Base-by-base conservation (phyloP, 306 rosid species). In the Dryas alaskensis region DNA sequence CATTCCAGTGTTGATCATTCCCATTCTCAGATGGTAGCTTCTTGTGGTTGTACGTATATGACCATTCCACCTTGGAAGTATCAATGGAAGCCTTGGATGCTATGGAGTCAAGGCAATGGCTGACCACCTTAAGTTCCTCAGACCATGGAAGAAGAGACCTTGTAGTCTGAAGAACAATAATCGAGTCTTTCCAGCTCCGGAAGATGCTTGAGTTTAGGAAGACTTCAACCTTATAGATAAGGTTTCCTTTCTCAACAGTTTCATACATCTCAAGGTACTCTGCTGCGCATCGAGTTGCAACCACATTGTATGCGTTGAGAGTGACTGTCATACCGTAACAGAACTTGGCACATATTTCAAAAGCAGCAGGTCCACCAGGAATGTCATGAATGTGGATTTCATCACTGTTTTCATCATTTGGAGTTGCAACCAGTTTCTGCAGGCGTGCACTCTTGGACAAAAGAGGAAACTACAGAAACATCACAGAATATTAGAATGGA, bases 211-310 rank as follows among this genome's bases (percentile, higher is more conserved):
- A 89, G 81, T 82, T 91, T 81, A 94, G 96, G 82, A 94, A 94
- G 14, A 91, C 98, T 67, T 94, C 98, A 67, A 94, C 86, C 87
- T 94, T 94, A 89, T 94, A 87, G 80, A 94, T 71, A 22, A 94
- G 98, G 70, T 91, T 91, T 54, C 98, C 98, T 82, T 89, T 94
- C 76, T 94, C 97, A 49, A 86, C 83, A 11, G 88, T 84, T 86
- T 94, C 98, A 50, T 83, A 86, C 98, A 94, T 91, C 80, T 87
- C 97, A 17, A 94, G 93, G 84, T 91, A 94, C 79, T 91, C 98
- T 10, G 97, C 95, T 4, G 98, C 92, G 16, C 97, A 94, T 76
- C 90, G 91, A 69, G 95, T 93, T 42, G 96, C 92, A 44, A 91
- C 92, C 4, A 94, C 96, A 65, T 94, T 94, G 82, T 94, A 94